These are phyloP conservation scores for Alternaria ventricosa DNA, from an alignment of 2,329 filamentous ascomycete genomes.

Conservation along the genomic window DNA sequence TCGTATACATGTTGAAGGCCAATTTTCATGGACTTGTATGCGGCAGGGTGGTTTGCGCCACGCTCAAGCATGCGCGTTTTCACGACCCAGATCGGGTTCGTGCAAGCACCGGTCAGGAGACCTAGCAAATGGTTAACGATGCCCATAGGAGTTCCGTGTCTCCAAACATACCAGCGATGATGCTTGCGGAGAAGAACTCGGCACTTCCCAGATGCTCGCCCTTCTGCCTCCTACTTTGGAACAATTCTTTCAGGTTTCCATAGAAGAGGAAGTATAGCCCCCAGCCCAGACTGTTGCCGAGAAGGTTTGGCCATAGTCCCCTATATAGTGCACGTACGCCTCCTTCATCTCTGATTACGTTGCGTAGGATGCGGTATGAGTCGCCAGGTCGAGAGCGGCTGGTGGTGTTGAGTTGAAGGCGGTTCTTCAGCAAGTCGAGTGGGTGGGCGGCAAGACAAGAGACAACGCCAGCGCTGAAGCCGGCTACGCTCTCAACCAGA, in stretches of 20 bases:
- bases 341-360: slow-evolving; percentile 62
- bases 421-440: slow-evolving; percentile 94
- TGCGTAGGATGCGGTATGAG: slow-evolving; percentile 60
- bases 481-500: slow-evolving; percentile 84
- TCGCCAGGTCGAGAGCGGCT: slow-evolving; percentile 57
- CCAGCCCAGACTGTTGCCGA: slow-evolving; percentile 92
- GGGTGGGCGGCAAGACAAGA: slow-evolving; percentile 90
- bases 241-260: slow-evolving; percentile 63
- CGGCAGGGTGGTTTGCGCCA: slow-evolving; percentile 73
- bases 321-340: slow-evolving; percentile 78
- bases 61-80: slow-evolving; percentile 97
- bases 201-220: slow-evolving; percentile 60
- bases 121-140: slow-evolving; percentile 55
- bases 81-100: slow-evolving; percentile 97
- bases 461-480: slow-evolving; percentile 85
- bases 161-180: slow-evolving; percentile 57
- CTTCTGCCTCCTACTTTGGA: slow-evolving; percentile 52
- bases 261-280: slow-evolving; percentile 88
- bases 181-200: slow-evolving; percentile 84
- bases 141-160: not conserved
- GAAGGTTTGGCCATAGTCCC: slow-evolving; percentile 85
- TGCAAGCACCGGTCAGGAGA: slow-evolving; percentile 77
- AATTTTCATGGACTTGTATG: slow-evolving; percentile 78
- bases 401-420: slow-evolving; percentile 71
- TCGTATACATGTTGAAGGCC: slow-evolving; percentile 72